Percentiles rank a stretch among this genome's conserved stretches.
Conservation (phyloP, 306 rosid genomes). For the Cicer pinnatifidum region DNA sequence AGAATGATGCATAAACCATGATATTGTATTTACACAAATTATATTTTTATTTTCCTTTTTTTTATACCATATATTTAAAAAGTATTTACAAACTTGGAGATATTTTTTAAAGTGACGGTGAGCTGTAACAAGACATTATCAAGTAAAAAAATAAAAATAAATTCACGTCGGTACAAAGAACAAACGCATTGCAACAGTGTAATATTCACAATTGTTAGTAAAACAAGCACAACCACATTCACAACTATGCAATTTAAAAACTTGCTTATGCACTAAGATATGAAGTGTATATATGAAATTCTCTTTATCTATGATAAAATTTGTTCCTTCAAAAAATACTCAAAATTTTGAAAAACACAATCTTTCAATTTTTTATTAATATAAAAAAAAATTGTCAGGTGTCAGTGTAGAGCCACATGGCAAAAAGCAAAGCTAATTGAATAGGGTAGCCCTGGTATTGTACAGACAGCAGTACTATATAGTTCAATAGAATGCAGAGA, state of each 20-base stretch:
- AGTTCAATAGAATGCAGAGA: background rate
- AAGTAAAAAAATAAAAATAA: too few species aligned
- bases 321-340: background rate
- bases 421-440: slow-evolving; percentile 21
- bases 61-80: too few species aligned
- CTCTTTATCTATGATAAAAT: background rate
- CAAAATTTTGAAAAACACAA: background rate
- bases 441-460: slow-evolving; percentile 23
- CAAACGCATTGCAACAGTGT: too few species aligned
- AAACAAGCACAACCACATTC: too few species aligned
- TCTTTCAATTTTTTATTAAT: background rate
- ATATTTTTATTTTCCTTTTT: too few species aligned
- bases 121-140: too few species aligned
- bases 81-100: too few species aligned
- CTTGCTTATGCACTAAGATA: background rate
- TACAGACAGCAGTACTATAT: background rate
- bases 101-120: too few species aligned
- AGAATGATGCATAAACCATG: too few species aligned
- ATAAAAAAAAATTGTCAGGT: background rate
- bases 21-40: too few species aligned
- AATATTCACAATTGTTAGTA: too few species aligned
- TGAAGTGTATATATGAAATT: background rate
- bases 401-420: slow-evolving; percentile 43
- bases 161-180: too few species aligned
- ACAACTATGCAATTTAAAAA: background rate